These are phyloP conservation scores for Hanseniaspora guilliermondii DNA, from an alignment of 805 yeast species.

Conservation along the genomic window DNA sequence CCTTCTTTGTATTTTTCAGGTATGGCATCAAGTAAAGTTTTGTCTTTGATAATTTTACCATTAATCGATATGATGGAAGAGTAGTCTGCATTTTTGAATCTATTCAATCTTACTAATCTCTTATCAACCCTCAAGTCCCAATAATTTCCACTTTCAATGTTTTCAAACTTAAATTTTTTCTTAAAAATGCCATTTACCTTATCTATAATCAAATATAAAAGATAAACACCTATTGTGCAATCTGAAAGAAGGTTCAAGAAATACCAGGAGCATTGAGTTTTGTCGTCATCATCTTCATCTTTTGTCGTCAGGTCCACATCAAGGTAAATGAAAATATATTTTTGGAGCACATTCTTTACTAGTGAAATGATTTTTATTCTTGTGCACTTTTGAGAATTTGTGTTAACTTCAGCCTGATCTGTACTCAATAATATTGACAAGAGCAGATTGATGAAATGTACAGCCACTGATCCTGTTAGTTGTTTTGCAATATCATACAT, in stretches of 20 bases:
- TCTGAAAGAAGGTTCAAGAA: conserved; percentile 78
- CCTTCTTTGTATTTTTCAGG: conserved; percentile 8
- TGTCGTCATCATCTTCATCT: conserved; percentile 29
- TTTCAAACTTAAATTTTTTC: conserved; percentile 24
- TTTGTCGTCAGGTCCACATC: not conserved
- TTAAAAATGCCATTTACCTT: conserved; percentile 35
- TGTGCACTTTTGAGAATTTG: not conserved
- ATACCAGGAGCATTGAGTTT: conserved; percentile 89
- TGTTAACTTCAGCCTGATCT: conserved; percentile 17
- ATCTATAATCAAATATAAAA: conserved; percentile 49
- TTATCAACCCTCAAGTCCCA: conserved; percentile 15
- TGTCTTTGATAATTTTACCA: not conserved
- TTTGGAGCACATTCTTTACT: not conserved
- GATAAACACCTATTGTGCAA: conserved; percentile 86
- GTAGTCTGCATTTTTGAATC: conserved; percentile 9
- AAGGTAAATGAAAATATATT: not conserved
- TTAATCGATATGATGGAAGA: conserved; percentile 9
- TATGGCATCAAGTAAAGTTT: not conserved
- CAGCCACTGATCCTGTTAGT: conserved; percentile 70
- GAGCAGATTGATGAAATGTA: conserved; percentile 66
- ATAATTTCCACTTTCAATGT: conserved; percentile 38
- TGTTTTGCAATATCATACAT: conserved; percentile 81
- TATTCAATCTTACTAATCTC: not conserved
- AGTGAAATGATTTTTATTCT: not conserved
- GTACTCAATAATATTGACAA: conserved; percentile 47